These are phyloP conservation scores for Nicotiana sylvestris DNA, from an alignment of 257 asterid species.

Conservation along the genomic window DNA sequence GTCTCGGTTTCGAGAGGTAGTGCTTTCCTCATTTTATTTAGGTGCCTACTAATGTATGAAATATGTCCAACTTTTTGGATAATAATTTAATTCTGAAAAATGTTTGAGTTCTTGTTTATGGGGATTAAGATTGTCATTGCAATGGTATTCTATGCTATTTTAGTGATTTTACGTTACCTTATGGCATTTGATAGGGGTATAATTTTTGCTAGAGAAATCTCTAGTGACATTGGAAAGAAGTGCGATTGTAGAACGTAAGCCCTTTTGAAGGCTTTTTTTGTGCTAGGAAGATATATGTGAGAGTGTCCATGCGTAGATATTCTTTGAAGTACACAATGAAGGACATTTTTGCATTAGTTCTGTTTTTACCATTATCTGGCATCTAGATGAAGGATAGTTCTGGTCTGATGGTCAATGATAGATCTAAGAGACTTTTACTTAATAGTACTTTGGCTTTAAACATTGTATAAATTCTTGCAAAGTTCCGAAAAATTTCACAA, in stretches of 20 bases:
- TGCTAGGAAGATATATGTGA: neutral
- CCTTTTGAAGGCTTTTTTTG: neutral
- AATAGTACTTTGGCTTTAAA: neutral
- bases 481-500: neutral
- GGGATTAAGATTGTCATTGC: neutral
- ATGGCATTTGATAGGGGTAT: neutral
- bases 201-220: neutral
- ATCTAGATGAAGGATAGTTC: neutral
- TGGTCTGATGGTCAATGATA: neutral
- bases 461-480: neutral
- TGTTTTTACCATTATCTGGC: neutral
- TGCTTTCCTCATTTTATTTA: neutral
- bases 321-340: neutral
- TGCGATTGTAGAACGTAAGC: neutral
- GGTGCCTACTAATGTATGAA: neutral
- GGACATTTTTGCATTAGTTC: too few species aligned
- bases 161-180: neutral
- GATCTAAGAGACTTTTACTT: neutral
- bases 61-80: neutral
- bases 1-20: neutral
- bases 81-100: neutral
- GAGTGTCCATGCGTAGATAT: neutral
- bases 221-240: neutral
- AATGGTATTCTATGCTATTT: neutral
- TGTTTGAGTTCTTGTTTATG: neutral